phyloP scores from a whole-genome alignment of 768 basidiomycete genomes.

The Cytidiella melzeri region DNA sequence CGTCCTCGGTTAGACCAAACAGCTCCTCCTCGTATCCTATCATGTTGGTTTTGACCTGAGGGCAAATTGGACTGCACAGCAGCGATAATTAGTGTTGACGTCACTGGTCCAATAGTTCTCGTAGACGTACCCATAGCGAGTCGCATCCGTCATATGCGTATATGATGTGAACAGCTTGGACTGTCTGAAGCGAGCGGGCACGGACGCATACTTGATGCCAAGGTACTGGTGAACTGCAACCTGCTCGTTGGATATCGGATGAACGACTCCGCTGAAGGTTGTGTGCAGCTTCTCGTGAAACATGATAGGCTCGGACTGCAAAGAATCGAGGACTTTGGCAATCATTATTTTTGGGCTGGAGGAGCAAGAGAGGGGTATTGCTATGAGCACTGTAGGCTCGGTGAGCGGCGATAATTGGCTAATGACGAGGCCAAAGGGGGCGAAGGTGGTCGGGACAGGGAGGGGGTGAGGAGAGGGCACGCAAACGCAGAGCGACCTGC shows the following conservation, averaged over 20 bases:
- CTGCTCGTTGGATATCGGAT: slow-evolving; percentile 50
- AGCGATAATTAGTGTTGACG: slow-evolving; percentile 1
- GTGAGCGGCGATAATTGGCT: slow-evolving; percentile 4
- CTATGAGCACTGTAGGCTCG: slow-evolving; percentile 12
- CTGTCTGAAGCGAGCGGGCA: slow-evolving; percentile 73
- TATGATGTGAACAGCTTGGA: slow-evolving; percentile 57
- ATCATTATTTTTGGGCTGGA: slow-evolving; percentile 18
- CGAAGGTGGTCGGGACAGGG: neutral
- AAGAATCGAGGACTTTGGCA: slow-evolving; percentile 15
- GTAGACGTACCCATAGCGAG: slow-evolving; percentile 54
- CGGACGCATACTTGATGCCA: slow-evolving; percentile 71
- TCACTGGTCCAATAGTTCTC: neutral
- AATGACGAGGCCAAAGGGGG: slow-evolving; percentile 16
- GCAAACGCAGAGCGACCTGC: neutral
- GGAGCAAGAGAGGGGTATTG: neutral
- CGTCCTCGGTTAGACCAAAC: slow-evolving; percentile 49
- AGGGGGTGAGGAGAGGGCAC: neutral
- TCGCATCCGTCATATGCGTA: slow-evolving; percentile 52
- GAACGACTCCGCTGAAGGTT: slow-evolving; percentile 61
- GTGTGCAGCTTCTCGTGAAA: slow-evolving; percentile 53
- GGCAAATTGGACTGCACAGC: slow-evolving; percentile 61
- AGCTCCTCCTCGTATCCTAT: slow-evolving; percentile 53
- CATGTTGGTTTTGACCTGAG: slow-evolving; percentile 40
- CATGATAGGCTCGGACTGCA: slow-evolving; percentile 27
- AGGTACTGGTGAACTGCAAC: slow-evolving; percentile 62